Conservation (phyloP, 495 filamentous ascomycete species). For the Penicilliopsis zonata region DNA sequence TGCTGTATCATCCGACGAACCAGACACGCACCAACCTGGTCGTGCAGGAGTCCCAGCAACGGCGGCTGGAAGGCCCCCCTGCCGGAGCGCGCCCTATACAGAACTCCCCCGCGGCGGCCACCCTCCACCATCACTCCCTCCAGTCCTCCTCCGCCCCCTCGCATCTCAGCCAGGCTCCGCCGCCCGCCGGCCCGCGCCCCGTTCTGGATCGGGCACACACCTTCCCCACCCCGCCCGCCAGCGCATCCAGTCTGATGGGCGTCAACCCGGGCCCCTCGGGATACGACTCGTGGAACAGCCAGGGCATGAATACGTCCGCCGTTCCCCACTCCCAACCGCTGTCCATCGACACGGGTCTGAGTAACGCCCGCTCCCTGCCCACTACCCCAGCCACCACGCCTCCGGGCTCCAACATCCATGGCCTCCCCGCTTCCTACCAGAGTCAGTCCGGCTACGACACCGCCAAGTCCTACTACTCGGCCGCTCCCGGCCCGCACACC, state of each 20-base stretch:
- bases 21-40: conserved; percentile 69
- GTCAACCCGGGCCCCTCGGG: conserved; percentile 64
- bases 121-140: conserved; percentile 75
- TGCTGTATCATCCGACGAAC: conserved; percentile 91
- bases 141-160: conserved; percentile 49
- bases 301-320: conserved; percentile 49
- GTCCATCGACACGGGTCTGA: conserved; percentile 74
- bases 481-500: conserved; percentile 52
- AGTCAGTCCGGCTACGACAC: conserved; percentile 62
- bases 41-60: conserved; percentile 74
- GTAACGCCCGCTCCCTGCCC: conserved; percentile 78
- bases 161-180: conserved; percentile 52
- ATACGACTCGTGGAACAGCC: conserved; percentile 62
- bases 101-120: conserved; percentile 56
- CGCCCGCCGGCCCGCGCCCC: conserved; percentile 62
- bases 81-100: conserved; percentile 27
- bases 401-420: conserved; percentile 62
- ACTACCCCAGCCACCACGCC: conserved; percentile 92
- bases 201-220: conserved; percentile 72
- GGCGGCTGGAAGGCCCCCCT: conserved; percentile 41
- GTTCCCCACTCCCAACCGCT: conserved; percentile 59
- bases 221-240: conserved; percentile 89
- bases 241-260: conserved; percentile 79
- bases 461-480: conserved; percentile 72
- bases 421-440: conserved; percentile 68